Evolutionary conservation across 2,329 filamentous ascomycete genomes (phyloP).

Genomic region (Zarea fungicola): DNA sequence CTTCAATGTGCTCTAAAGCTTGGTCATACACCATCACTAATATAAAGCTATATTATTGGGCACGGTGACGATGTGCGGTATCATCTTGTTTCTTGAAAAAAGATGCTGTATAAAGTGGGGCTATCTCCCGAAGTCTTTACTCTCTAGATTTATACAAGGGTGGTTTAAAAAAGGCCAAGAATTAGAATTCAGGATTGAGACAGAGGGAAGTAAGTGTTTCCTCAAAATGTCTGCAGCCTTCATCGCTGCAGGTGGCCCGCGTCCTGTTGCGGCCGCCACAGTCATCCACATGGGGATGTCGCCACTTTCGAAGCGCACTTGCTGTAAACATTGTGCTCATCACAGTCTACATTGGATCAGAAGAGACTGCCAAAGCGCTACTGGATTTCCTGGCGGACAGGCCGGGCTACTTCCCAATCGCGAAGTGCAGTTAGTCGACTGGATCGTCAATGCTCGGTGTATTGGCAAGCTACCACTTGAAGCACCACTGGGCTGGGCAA

Average conservation of each 20-base stretch:
- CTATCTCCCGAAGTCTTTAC: too few species aligned
- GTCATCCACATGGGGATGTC: slow-evolving; percentile 14
- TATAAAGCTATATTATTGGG: too few species aligned
- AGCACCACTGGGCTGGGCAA: slow-evolving; percentile 17
- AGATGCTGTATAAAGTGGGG: too few species aligned
- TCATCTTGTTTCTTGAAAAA: too few species aligned
- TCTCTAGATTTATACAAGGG: too few species aligned
- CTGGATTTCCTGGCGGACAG: slow-evolving; percentile 16
- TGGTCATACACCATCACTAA: too few species aligned
- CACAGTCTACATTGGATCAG: slow-evolving; percentile 11
- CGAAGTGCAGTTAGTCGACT: slow-evolving; percentile 9
- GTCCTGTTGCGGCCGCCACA: slow-evolving; percentile 4
- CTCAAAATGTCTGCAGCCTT: too few species aligned
- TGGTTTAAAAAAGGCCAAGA: too few species aligned
- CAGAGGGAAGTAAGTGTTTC: too few species aligned
- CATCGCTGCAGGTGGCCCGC: slow-evolving; percentile 7
- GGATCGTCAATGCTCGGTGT: slow-evolving; percentile 14
- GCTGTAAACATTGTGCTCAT: slow-evolving; percentile 9
- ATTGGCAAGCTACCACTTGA: slow-evolving; percentile 14
- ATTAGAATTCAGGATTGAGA: too few species aligned
- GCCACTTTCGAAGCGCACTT: slow-evolving; percentile 8
- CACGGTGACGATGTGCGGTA: too few species aligned
- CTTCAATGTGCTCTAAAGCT: too few species aligned
- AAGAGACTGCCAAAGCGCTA: slow-evolving; percentile 12
- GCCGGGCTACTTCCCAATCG: slow-evolving; percentile 15